These are phyloP conservation scores for Rhizopus delemar DNA, from an alignment of 371 early-diverging fungal species.

Conservation along the genomic window DNA sequence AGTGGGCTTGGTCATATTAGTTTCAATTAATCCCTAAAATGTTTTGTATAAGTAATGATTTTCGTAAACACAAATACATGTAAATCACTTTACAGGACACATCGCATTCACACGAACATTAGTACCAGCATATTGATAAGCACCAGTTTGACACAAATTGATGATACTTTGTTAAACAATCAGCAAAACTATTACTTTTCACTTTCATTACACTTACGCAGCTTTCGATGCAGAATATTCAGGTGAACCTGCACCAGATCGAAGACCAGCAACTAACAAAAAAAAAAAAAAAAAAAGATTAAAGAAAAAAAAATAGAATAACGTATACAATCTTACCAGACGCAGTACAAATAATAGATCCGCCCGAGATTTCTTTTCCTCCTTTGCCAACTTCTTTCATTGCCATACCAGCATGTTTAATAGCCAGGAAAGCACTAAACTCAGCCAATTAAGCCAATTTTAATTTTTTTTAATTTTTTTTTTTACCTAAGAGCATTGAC, in stretches of 20 bases:
- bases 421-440: slow-evolving; percentile 39
- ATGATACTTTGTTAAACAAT: slow-evolving; percentile 37
- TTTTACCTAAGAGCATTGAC: slow-evolving; percentile 35
- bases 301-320: no score
- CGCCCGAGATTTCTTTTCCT: slow-evolving; percentile 37
- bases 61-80: background rate
- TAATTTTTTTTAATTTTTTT: no score
- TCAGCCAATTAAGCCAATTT: no score
- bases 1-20: slow-evolving; percentile 54
- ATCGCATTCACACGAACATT: slow-evolving; percentile 60
- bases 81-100: slow-evolving; percentile 46
- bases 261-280: slow-evolving; percentile 44
- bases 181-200: no score
- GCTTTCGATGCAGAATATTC: slow-evolving; percentile 56
- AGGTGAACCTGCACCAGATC: slow-evolving; percentile 50
- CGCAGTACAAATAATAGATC: slow-evolving; percentile 50
- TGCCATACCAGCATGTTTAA: slow-evolving; percentile 42
- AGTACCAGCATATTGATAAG: slow-evolving; percentile 51
- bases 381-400: slow-evolving; percentile 34
- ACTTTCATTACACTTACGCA: slow-evolving; percentile 21
- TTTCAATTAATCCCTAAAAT: slow-evolving; percentile 55
- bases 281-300: no score
- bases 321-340: slow-evolving; percentile 19
- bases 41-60: no score
- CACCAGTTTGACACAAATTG: slow-evolving; percentile 50